These are phyloP conservation scores for Paraurostyla sp. DNA, from an alignment of 73 alveolate species.

Conservation along the genomic window DNA sequence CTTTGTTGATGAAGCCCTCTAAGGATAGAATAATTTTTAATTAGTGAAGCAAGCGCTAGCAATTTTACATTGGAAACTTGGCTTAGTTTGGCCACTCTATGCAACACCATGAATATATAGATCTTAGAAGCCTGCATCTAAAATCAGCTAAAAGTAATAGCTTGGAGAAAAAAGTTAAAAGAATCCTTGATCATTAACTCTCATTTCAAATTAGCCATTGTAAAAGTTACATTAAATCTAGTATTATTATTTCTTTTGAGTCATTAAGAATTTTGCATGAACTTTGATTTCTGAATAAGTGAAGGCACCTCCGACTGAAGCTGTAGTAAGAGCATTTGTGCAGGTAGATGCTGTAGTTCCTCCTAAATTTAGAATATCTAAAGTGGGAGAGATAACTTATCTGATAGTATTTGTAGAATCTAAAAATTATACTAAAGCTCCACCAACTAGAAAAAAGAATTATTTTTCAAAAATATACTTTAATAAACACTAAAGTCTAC, in stretches of 20 bases:
- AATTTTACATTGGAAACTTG: background rate
- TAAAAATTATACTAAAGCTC: background rate
- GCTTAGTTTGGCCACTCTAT: background rate
- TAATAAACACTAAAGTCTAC: background rate
- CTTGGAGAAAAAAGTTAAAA: background rate
- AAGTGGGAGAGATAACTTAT: background rate
- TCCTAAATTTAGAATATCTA: background rate
- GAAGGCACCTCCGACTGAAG: background rate
- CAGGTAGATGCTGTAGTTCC: background rate
- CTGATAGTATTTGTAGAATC: background rate
- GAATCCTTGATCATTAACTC: background rate
- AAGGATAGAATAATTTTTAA: background rate
- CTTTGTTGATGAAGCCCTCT: too few relatives aligned
- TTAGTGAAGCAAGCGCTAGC: background rate
- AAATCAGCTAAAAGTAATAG: background rate
- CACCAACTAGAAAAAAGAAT: conserved; percentile 4
- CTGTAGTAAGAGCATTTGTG: background rate
- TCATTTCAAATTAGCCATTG: background rate
- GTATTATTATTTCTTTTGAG: background rate
- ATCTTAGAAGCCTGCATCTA: conserved; percentile 2
- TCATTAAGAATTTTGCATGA: background rate
- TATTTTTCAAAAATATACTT: background rate
- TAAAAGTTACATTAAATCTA: background rate
- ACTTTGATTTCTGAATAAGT: background rate
- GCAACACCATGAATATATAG: background rate